Base-by-base conservation (phyloP, 2,329 filamentous ascomycete species). In the Fusarium sp. region DNA sequence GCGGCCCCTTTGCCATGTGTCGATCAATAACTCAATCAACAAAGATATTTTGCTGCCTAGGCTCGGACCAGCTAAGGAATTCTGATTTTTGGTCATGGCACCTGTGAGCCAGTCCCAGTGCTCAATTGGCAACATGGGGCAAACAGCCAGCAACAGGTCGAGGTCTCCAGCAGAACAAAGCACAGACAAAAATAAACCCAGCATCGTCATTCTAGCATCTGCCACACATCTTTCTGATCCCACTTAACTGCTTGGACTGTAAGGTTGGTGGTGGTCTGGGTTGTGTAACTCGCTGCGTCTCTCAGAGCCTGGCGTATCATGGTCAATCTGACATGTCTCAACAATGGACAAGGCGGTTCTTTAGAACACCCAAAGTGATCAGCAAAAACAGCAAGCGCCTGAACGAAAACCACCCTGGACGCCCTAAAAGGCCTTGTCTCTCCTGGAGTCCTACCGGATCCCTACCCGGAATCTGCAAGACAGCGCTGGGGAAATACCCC, bases 31-130 rank as follows among this genome's bases (percentile, higher is more conserved):
- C 52, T 67, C 39, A 47, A 24, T 54, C 24, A 38, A 67, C 30
- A 67, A 34, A 26, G 26, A 18, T 44, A 61, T 71, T 71, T 54
- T 63, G 74, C 68, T 76, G 74, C 74, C 73, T 76, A 26, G 64
- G 44, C 36, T 38, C 32, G 50, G 56, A 52, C 54, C 39, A 47
- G 26, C 36, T 18, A 28, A 51, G 45, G 44, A 52, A 47, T 47
- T 50, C 54, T 68, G 52, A 39, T 45, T 28, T 70, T 45, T 57
- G 39, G 55, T 60, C 47, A 32, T 48, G 42, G 36, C 44, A 39
- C 36, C 30, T 45, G 44, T 58, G 32, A 57, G 50, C 51, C 50
- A 54, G 34, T 71, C 48, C 41, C 47, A 28, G 55, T 20, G 15
- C 58, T 57, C 32, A 72, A 67, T 67, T 72, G 44, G 42, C 38